Percentiles rank a stretch among this genome's conserved stretches.
Evolutionary conservation across 2,329 filamentous ascomycete genomes (phyloP).

Genomic region (Cytospora chrysosperma): DNA sequence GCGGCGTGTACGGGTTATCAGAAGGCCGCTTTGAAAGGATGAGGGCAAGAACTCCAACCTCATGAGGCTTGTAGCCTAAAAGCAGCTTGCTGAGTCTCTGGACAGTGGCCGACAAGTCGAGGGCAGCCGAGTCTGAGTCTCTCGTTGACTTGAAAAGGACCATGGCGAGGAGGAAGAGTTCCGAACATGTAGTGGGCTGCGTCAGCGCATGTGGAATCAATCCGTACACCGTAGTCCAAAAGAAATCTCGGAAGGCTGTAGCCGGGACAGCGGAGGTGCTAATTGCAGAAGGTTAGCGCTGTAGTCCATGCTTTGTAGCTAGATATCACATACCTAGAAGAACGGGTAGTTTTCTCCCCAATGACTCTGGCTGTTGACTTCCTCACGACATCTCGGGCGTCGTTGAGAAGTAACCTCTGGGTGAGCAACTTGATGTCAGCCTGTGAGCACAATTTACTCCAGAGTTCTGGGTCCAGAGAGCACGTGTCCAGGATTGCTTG

Average conservation of each 20-base stretch:
- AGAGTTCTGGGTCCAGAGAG: conserved; percentile 38
- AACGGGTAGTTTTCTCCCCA: conserved; percentile 28
- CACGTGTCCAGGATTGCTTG: conserved; percentile 42
- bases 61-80: conserved; percentile 33
- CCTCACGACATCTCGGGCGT: conserved; percentile 38
- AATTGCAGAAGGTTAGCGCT: conserved; percentile 13
- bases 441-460: conserved; percentile 38
- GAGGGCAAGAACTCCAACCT: conserved; percentile 27
- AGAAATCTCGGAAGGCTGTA: conserved; percentile 42
- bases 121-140: conserved; percentile 32
- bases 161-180: conserved; percentile 45
- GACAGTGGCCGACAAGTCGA: conserved; percentile 34
- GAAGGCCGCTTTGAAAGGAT: conserved; percentile 7
- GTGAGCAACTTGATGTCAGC: conserved; percentile 32
- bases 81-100: conserved; percentile 29
- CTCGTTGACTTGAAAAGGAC: conserved; percentile 42
- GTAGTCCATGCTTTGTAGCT: conserved; percentile 16
- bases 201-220: conserved; percentile 38
- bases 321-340: conserved; percentile 14
- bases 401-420: conserved; percentile 38
- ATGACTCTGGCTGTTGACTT: conserved; percentile 38
- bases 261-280: conserved; percentile 33
- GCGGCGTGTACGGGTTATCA: conserved; percentile 22
- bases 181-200: conserved; percentile 40
- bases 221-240: conserved; percentile 46